Evolutionary conservation across 768 basidiomycete species (phyloP), one percentile per base, ranked within the genome.

Genomic region (Pleurotus eryngii): DNA sequence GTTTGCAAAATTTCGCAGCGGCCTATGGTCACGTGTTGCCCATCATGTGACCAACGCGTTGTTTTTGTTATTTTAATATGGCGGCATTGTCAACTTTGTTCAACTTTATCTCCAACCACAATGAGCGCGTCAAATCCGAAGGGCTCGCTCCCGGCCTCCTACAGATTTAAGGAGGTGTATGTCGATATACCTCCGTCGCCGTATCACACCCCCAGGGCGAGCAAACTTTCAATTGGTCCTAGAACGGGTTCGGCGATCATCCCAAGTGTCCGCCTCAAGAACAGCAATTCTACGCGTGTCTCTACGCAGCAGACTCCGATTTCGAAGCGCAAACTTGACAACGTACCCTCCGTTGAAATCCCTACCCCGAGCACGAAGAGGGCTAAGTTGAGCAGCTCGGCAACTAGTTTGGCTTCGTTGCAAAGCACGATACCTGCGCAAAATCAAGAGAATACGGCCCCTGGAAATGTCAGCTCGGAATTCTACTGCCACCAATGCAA

Each of bases 401-500:
- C 26, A 38, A 14, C 38, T 22, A 18, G 26, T 57, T 42, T 55
- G 55, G 47, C 56, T 49, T 57, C 59, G 61, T 42, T 61, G 59
- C 40, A 59, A 40, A 59, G 15, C n/a, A 30, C 6, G 14, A 3
- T 17, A 20, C 17, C 24, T 20, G 18, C 18, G 6, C 46, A 48
- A 26, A 24, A 24, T 24, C 46, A 24, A 15, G 49, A 50, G 59
- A 57, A 72, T 17, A 70, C 73, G 39, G 68, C 62, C 57, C 74
- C 75, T 37, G 70, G 70, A 24, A 49, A 12, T 38, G 59, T 56
- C 55, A 68, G 71, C 39, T 70, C 72, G 51, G 76, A 79, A 67
- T 69, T 82, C 49, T 81, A 84, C 61, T 91, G 90, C 61, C 90
- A 90, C 67, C 89, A 90, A 64, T 90, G 90, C 69, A 76, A 75